Evolutionary conservation across 164 flowering plant genomes (phyloP), one percentile per base, ranked within the genome.

Genomic region (Vitis amurensis): DNA sequence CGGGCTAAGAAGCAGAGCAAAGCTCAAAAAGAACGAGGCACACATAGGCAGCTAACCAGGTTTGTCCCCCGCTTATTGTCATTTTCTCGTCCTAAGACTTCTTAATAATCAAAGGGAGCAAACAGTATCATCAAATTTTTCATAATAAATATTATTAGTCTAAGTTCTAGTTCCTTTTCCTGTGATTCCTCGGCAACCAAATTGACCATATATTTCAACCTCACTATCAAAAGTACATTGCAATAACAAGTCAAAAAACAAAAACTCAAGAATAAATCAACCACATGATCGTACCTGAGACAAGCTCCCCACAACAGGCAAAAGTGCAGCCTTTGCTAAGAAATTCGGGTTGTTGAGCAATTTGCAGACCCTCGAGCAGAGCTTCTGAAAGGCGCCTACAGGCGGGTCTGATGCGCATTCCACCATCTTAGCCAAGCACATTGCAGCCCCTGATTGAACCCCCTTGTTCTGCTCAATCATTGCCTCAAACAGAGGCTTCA

Each of bases 401-500:
- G 91, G 90, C 4, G 89, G 83, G 13, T 81, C 86, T 2, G 79
- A 52, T 0, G 97, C 89, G 58, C 86, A 84, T 44, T 95, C 98
- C 73, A 95, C 88, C 93, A 90, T 79, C 77, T 72, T 93, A 7
- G 89, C 94, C 91, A 95, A 75, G 69, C 98, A 89, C 86, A 87
- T 61, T 37, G 98, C 97, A 0, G 96, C 84, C 58, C 92, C 98
- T 29, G 88, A 83, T 69, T 95, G 99, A 11, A 89, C 96, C 17
- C 68, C 84, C 78, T 93, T 95, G 69, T 77, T 88, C 82, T 91
- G 92, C 72, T 92, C 99, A 29, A 74, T 80, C 94, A 95, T 87
- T 10, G 94, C 91, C 83, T 95, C 99, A 73, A 95, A 89, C 80
- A 95, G 70, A 0, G 99, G 98, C 86, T 85, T 91, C 59, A 84